These are phyloP conservation scores for Cenchrus fungigraminus DNA, from an alignment of 176 grass and related monocot genomes.

Conservation along the genomic window DNA sequence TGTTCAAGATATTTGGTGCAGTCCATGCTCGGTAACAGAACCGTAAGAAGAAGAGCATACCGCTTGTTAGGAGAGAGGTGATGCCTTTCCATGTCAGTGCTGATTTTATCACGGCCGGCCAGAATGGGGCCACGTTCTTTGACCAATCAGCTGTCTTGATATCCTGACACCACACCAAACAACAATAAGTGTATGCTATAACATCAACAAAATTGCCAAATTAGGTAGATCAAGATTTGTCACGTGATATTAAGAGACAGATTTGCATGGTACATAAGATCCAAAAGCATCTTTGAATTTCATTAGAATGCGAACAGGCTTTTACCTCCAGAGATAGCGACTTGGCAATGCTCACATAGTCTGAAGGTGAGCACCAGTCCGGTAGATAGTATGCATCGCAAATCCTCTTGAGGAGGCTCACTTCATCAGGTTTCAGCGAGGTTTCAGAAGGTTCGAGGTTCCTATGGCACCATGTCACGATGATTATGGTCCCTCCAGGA, in stretches of 20 bases:
- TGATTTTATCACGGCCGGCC: slow-evolving; percentile 91
- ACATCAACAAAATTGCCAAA: not conserved
- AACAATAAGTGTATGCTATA: not conserved
- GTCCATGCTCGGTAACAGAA: not conserved
- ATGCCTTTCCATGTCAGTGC: slow-evolving; percentile 88
- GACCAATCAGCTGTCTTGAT: slow-evolving; percentile 93
- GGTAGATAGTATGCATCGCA: slow-evolving; percentile 90
- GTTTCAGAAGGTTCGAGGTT: slow-evolving; percentile 66
- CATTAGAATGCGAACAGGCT: not conserved
- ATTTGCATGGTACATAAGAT: not conserved
- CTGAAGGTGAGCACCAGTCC: slow-evolving; percentile 90
- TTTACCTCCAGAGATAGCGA: slow-evolving; percentile 81
- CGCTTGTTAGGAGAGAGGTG: slow-evolving; percentile 73
- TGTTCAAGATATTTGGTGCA: not conserved
- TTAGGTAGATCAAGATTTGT: not conserved
- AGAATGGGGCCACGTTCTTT: slow-evolving; percentile 92
- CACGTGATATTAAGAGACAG: not conserved
- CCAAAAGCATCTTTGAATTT: not conserved
- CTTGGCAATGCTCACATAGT: slow-evolving; percentile 75
- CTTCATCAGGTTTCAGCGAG: slow-evolving; percentile 73
- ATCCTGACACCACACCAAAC: slow-evolving; percentile 54
- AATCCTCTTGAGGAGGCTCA: slow-evolving; percentile 83
- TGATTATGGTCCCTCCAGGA: slow-evolving; percentile 83
- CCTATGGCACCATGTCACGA: slow-evolving; percentile 97
- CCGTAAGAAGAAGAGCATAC: slow-evolving; percentile 26